phyloP scores from a whole-genome alignment of 768 basidiomycete species.

The Fibroporia radiculosa region DNA sequence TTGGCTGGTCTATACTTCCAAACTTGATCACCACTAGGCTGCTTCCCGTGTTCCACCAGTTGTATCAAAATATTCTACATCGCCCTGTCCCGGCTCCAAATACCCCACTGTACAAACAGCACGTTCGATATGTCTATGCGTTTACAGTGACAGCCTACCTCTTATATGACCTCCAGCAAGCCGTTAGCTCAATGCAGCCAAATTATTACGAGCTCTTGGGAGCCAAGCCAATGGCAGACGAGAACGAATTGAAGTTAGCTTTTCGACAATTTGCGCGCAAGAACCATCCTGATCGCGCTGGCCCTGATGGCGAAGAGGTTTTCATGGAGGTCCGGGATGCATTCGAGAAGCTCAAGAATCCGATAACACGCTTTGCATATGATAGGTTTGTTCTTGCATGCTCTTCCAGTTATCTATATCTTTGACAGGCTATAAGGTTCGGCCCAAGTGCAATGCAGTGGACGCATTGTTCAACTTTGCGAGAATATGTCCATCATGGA shows the following conservation, averaged over 20 bases:
- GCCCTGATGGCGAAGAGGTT: conserved; percentile 45
- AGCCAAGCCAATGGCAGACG: conserved; percentile 55
- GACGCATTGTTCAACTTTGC: conserved; percentile 57
- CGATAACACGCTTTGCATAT: conserved; percentile 75
- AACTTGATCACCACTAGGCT: conserved; percentile 48
- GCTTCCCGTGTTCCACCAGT: conserved; percentile 38
- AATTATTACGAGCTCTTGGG: conserved; percentile 78
- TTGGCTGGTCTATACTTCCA: conserved; percentile 64
- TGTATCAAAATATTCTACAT: conserved; percentile 24
- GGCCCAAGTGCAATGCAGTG: conserved; percentile 67
- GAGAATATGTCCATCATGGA: conserved; percentile 65
- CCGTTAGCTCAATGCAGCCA: conserved; percentile 46
- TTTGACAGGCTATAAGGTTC: conserved; percentile 41
- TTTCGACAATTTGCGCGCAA: conserved; percentile 69
- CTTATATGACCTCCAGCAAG: conserved; percentile 53
- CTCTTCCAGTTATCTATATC: background rate
- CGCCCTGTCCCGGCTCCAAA: conserved; percentile 32
- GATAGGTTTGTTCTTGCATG: conserved; percentile 48
- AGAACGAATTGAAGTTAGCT: conserved; percentile 56
- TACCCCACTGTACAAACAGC: conserved; percentile 39
- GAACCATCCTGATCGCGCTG: conserved; percentile 73
- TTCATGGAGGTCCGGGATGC: conserved; percentile 70
- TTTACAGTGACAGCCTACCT: conserved; percentile 61
- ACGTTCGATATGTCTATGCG: conserved; percentile 58
- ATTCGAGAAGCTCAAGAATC: conserved; percentile 74